Evolutionary conservation across 2,329 filamentous ascomycete species (phyloP), one percentile per base, ranked within the genome.

Genomic region (Calonectria honghensis): DNA sequence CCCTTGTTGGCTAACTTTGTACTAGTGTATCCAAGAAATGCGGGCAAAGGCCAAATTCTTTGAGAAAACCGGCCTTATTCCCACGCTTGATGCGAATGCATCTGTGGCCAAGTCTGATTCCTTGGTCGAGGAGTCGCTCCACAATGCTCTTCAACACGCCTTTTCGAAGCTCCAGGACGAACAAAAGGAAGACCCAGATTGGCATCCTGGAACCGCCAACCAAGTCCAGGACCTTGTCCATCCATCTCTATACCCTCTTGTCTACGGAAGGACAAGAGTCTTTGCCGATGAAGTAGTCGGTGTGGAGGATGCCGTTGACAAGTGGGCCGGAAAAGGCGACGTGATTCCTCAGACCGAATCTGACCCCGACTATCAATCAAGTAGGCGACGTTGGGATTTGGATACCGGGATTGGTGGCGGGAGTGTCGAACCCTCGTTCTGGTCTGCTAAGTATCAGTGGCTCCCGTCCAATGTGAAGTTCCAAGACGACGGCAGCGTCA

Each of bases 21-120:
- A 2, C 18, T 31, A 80, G 79, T 81, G 78, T 20, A 78, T 81
- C 18, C 20, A 76, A 11, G 89, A 91, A 70, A 83, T 91, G 0
- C 84, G 83, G 11, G 85, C 83, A 73, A 90, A 91, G 72, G 88
- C 89, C 0, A 76, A 80, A 14, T 82, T 86, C 37, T 86, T 86
- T 64, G 80, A 85, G 41, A 76, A 82, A 3, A 84, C 83, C 3
- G 75, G 82, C 0, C 81, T 88, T 14, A 77, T 90, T 1, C 80
- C 78, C 0, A 78, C 75, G 0, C 29, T 82, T 0, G 82, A 83
- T 37, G 77, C 79, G 2, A 57, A 41, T 4, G 76, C 76, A 16
- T 68, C 79, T 0, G 67, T 75, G 0, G 76, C 76, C 51, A 83
- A 83, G 14, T 81, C 81, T 0, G 81, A 83, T 0, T 75, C 3